These are phyloP conservation scores for Zygotorulaspora sp. DNA, from an alignment of 805 yeast species.

Conservation along the genomic window DNA sequence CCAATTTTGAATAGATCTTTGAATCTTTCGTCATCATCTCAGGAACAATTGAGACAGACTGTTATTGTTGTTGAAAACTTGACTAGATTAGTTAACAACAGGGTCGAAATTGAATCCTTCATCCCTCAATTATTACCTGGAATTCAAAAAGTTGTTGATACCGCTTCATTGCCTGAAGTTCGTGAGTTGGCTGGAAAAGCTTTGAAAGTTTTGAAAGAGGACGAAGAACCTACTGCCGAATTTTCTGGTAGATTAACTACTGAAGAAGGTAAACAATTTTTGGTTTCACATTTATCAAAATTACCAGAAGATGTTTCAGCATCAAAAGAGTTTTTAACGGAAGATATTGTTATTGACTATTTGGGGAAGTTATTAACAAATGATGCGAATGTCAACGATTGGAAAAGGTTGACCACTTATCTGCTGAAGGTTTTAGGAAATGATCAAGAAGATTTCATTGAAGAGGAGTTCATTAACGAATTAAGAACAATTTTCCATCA, in stretches of 20 bases:
- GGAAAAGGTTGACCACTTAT: constrained; percentile 58
- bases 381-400: constrained; percentile 70
- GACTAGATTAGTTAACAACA: constrained; percentile 91
- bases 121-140: constrained; percentile 91
- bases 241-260: constrained; percentile 68
- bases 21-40: constrained; percentile 77
- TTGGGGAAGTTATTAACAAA: constrained; percentile 50
- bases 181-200: constrained; percentile 92
- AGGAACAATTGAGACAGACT: constrained; percentile 94
- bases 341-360: constrained; percentile 41
- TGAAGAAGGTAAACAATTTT: constrained; percentile 49
- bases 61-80: constrained; percentile 93
- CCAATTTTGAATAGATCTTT: constrained; percentile 90
- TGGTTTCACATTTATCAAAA: constrained; percentile 25
- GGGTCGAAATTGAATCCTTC: constrained; percentile 81
- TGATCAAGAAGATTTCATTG: constrained; percentile 35
- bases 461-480: constrained; percentile 41
- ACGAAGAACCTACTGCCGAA: constrained; percentile 56
- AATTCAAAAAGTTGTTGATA: constrained; percentile 76
- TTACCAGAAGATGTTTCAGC: constrained; percentile 5
- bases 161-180: constrained; percentile 94
- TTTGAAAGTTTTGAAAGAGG: constrained; percentile 71
- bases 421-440: constrained; percentile 41
- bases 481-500: constrained; percentile 52
- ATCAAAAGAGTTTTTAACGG: constrained; percentile 30